These are phyloP conservation scores for Trypanosoma melophagium DNA, from an alignment of 208 protist species.

Conservation along the genomic window DNA sequence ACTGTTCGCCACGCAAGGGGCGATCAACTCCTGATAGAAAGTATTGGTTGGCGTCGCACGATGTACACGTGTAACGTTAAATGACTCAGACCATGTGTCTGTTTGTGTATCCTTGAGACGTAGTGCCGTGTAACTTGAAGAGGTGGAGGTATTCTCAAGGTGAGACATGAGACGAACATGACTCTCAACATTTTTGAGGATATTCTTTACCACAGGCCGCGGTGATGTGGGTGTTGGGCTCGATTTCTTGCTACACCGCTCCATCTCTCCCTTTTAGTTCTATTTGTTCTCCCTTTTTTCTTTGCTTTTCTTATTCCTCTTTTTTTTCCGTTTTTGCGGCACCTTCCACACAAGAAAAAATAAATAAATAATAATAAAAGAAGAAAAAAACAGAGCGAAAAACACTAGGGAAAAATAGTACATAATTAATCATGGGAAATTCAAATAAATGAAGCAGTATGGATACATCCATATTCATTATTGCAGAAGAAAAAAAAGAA, in stretches of 20 bases:
- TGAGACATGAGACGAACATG: constrained; percentile 84
- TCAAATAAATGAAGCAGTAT: no score
- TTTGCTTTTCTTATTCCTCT: constrained; percentile 5
- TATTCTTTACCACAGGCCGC: constrained; percentile 49
- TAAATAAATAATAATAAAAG: constrained; percentile 11
- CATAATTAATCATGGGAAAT: no score
- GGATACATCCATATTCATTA: no score
- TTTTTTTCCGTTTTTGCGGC: constrained; percentile 8
- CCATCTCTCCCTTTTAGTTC: background rate
- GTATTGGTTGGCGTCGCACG: constrained; percentile 51
- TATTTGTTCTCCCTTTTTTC: constrained; percentile 9
- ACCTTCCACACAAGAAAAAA: constrained; percentile 12
- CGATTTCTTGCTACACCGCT: constrained; percentile 35
- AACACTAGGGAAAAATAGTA: no score
- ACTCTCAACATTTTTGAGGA: constrained; percentile 78
- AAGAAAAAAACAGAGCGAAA: constrained; percentile 11
- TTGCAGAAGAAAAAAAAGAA: no score
- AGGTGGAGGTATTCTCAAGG: constrained; percentile 65
- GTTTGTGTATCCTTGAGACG: constrained; percentile 41
- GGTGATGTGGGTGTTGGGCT: constrained; percentile 28
- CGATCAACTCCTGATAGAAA: constrained; percentile 83
- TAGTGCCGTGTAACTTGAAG: constrained; percentile 69
- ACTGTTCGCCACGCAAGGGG: constrained; percentile 79
- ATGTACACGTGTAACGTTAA: constrained; percentile 79
- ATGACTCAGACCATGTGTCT: constrained; percentile 57